Percentiles rank a stretch among this genome's conserved stretches.
phyloP scores from a whole-genome alignment of 768 basidiomycete species.

The Lactarius indigo region DNA sequence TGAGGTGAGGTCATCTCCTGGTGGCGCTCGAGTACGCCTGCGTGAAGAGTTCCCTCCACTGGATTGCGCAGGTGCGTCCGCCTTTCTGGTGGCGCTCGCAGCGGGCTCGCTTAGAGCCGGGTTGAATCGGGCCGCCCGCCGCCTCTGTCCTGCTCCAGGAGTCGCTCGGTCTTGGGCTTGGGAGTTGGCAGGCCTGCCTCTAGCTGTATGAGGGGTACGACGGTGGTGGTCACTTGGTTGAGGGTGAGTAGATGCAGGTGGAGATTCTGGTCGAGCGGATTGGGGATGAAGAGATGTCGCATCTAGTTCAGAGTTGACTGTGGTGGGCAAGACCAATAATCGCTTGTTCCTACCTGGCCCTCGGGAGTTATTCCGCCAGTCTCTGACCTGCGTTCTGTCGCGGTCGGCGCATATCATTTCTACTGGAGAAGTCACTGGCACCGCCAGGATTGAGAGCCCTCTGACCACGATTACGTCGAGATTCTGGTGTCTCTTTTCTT shows the following conservation, averaged over 20 bases:
- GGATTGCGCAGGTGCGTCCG: not conserved
- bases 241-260: not conserved
- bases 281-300: not conserved
- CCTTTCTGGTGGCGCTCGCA: not conserved
- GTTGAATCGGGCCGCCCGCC: constrained; percentile 17
- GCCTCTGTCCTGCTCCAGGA: not conserved
- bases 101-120: constrained; percentile 8
- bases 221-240: not conserved
- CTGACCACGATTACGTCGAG: constrained; percentile 1
- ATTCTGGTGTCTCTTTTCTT: constrained; percentile 1
- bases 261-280: not conserved
- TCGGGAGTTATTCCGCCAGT: constrained; percentile 5
- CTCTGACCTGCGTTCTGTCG: constrained; percentile 4
- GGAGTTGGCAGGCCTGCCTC: not conserved
- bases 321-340: not conserved
- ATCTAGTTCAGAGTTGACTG: not conserved
- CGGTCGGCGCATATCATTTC: not conserved
- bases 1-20: constrained; percentile 69
- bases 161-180: not conserved
- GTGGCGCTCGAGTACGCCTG: constrained; percentile 13
- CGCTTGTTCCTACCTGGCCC: not conserved
- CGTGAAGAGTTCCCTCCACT: not conserved
- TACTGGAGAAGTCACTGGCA: not conserved
- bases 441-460: not conserved
- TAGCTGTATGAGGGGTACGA: not conserved